phyloP scores from a whole-genome alignment of 73 alveolate genomes.

The Paramecium pentaurelia region DNA sequence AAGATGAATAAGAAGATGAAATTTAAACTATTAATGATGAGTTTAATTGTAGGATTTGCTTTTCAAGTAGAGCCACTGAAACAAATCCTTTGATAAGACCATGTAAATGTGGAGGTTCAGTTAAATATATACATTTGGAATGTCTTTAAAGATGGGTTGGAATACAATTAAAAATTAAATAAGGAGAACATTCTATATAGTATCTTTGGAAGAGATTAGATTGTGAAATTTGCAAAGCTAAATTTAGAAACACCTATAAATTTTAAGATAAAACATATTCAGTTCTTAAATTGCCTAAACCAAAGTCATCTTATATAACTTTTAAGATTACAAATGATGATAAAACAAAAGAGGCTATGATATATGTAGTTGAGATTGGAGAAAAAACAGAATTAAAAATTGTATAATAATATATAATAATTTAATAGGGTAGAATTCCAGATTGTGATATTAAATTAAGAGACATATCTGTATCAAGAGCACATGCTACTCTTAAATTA shows the following conservation, averaged over 20 bases:
- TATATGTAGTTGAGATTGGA: slow-evolving; percentile 25
- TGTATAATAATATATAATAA: neutral
- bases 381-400: slow-evolving; percentile 35
- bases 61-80: slow-evolving; percentile 31
- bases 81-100: slow-evolving; percentile 57
- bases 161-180: slow-evolving; percentile 40
- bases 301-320: slow-evolving; percentile 18
- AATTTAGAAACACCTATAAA: neutral
- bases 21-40: neutral
- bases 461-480: slow-evolving; percentile 84
- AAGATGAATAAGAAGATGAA: neutral
- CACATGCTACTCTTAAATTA: slow-evolving; percentile 73
- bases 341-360: slow-evolving; percentile 35
- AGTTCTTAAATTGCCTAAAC: slow-evolving; percentile 15
- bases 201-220: slow-evolving; percentile 55
- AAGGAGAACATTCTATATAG: slow-evolving; percentile 43
- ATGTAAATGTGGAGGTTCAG: slow-evolving; percentile 53
- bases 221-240: slow-evolving; percentile 50
- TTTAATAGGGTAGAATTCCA: slow-evolving; percentile 77
- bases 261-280: neutral
- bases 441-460: slow-evolving; percentile 80
- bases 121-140: slow-evolving; percentile 53
- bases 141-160: slow-evolving; percentile 51
- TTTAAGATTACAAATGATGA: slow-evolving; percentile 23
- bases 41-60: slow-evolving; percentile 52